Percentiles rank a stretch among this genome's conserved stretches.
Conservation (phyloP, 2,329 filamentous ascomycete genomes). For the Metarhizium rileyi region DNA sequence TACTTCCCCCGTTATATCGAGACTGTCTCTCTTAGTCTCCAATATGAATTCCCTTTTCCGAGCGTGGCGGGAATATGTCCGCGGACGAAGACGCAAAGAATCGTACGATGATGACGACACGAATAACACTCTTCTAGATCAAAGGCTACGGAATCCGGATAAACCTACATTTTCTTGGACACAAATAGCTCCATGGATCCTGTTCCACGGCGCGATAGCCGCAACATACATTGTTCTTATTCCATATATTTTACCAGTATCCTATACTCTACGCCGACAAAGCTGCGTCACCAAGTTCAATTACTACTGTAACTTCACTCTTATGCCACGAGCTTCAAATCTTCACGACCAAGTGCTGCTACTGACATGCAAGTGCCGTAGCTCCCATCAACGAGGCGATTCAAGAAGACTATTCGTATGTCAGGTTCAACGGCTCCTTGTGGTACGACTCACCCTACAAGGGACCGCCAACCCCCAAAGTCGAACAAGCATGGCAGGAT, state of each 20-base stretch:
- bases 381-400: conserved; percentile 1
- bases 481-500: conserved; percentile 3
- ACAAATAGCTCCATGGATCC: neutral
- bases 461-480: conserved; percentile 2
- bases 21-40: neutral
- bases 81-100: neutral
- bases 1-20: neutral
- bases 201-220: neutral
- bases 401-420: neutral
- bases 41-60: neutral
- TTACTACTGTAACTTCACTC: neutral
- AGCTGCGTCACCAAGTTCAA: neutral
- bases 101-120: neutral
- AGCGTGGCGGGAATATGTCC: neutral
- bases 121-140: neutral
- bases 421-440: conserved; percentile 2
- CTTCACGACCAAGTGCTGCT: neutral
- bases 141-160: neutral
- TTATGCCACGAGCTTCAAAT: neutral
- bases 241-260: neutral
- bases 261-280: neutral
- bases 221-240: neutral
- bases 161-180: neutral
- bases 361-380: neutral
- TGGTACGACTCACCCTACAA: conserved; percentile 5